A percentile compares a stretch with the other conserved stretches of the same genome.
Evolutionary conservation across 148 eudicot species (phyloP).

Genomic region (Camellia lanceoleosa): DNA sequence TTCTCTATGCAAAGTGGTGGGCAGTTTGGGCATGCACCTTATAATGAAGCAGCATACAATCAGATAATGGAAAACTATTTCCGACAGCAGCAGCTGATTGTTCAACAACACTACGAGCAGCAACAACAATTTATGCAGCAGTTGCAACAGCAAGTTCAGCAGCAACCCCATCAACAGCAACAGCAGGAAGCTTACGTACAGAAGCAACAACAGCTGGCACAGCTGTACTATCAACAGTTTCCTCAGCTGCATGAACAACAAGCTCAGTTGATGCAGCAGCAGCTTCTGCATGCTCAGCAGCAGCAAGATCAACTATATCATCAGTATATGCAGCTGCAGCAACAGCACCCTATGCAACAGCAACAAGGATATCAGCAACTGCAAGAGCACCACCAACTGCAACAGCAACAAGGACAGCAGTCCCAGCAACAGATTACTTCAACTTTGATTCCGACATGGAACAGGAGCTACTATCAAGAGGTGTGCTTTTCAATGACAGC

Average conservation of each 20-base stretch:
- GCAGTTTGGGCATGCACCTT: slow-evolving; percentile 34
- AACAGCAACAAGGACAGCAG: slow-evolving; percentile 21
- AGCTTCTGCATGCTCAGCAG: slow-evolving; percentile 1
- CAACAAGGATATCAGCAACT: slow-evolving; percentile 22
- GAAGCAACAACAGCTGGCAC: slow-evolving; percentile 33
- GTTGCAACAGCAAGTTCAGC: slow-evolving; percentile 29
- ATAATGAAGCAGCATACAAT: slow-evolving; percentile 39
- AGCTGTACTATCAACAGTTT: slow-evolving; percentile 22
- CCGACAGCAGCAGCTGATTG: slow-evolving; percentile 45
- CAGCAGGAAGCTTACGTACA: slow-evolving; percentile 41
- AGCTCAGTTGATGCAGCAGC: slow-evolving; percentile 10
- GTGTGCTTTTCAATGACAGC: slow-evolving; percentile 21
- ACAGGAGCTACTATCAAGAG: slow-evolving; percentile 29
- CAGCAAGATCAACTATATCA: slow-evolving; percentile 15
- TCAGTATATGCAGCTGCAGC: slow-evolving; percentile 17
- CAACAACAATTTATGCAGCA: slow-evolving; percentile 47
- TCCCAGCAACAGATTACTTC: slow-evolving; percentile 18
- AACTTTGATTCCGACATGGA: slow-evolving; percentile 17
- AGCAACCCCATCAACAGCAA: slow-evolving; percentile 33
- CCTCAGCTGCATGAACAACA: slow-evolving; percentile 13
- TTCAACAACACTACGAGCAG: slow-evolving; percentile 38
- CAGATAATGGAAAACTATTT: slow-evolving; percentile 62
- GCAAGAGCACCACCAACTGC: no score
- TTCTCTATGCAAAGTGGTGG: slow-evolving; percentile 38
- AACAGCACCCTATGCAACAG: slow-evolving; percentile 9